Base-by-base conservation (phyloP, 257 asterid genomes). In the Eustoma russellianum region DNA sequence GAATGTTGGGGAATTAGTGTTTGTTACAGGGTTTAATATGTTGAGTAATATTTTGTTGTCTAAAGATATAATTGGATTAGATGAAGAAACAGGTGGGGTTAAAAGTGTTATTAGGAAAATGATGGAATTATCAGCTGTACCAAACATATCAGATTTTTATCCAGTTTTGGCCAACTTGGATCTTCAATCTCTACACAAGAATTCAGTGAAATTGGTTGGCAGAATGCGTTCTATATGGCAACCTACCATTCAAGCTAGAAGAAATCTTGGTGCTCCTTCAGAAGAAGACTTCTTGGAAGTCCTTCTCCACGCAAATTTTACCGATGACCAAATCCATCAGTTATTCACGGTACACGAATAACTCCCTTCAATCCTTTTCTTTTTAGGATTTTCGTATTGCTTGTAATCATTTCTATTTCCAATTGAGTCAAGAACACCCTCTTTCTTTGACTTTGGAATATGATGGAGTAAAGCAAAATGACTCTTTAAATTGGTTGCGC, bases 101-200 rank as follows among this genome's bases (percentile, higher is more conserved):
- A 76, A 52, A 52, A 64, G 52, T 46, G 24, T 65, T 5, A 1
- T 74, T 12, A 70, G 77, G 19, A 58, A 33, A 55, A 1, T 66
- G 0, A 49, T 64, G 28, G 73, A 59, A 46, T 57, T 50, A 0
- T 7, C n/a, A 2, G 16, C 66, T 24, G 30, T 24, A 24, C 30
- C 30, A 38, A 38, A 38, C 7, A 38, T 38, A 7, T 38, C 43
- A 11, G 9, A 41, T 35, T 62, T 76, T 17, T 78, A 54, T 52
- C 83, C 86, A 0, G 3, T 64, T 61, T 33, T 75, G 0, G 3
- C 60, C 17, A 61, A 38, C 28, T 49, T 75, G 0, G 90, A 81
- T 69, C 62, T 57, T 55, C 86, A 78, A 52, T 83, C 83, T 46
- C 6, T 73, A 14, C 48, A 48, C 0, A 70, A 41, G 62, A 75